phyloP scores from a whole-genome alignment of 1,284 basidiomycete species.

The Leccinum solheimii region DNA sequence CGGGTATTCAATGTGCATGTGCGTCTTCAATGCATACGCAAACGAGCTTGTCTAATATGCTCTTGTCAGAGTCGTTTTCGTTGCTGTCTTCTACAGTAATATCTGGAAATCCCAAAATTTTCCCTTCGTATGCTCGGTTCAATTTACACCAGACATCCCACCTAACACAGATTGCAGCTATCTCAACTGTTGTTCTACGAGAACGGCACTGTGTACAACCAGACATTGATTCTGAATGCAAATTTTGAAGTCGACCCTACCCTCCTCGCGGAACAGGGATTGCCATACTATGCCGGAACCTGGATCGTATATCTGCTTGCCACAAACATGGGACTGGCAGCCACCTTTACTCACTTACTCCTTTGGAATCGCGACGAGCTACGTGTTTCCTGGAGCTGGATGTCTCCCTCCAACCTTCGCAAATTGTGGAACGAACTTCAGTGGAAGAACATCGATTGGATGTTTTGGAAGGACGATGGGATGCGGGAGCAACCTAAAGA shows the following conservation, averaged over 20 bases:
- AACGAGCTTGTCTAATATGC: constrained; percentile 5
- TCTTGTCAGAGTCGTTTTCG: constrained; percentile 40
- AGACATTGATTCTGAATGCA: constrained; percentile 47
- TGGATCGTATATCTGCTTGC: constrained; percentile 41
- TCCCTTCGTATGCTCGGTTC: constrained; percentile 43
- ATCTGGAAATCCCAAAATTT: constrained; percentile 50
- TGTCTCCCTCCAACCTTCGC: constrained; percentile 25
- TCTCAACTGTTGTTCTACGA: constrained; percentile 53
- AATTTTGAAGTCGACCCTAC: constrained; percentile 48
- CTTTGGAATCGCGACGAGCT: constrained; percentile 53
- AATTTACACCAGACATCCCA: background rate
- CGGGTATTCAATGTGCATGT: constrained; percentile 49
- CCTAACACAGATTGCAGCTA: constrained; percentile 29
- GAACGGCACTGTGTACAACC: constrained; percentile 50
- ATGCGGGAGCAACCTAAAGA: constrained; percentile 31
- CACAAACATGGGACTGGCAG: constrained; percentile 40
- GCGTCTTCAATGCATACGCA: constrained; percentile 4
- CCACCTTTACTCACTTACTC: constrained; percentile 52
- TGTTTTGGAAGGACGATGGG: constrained; percentile 47
- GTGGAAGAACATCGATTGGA: constrained; percentile 40
- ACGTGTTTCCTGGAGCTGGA: constrained; percentile 45
- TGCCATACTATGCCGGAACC: constrained; percentile 38
- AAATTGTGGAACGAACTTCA: constrained; percentile 28
- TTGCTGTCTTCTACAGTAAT: constrained; percentile 45
- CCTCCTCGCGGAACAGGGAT: constrained; percentile 44